Evolutionary conservation across 129 eudicot species (phyloP), one percentile per base, ranked within the genome.

Genomic region (Logfia minima): DNA sequence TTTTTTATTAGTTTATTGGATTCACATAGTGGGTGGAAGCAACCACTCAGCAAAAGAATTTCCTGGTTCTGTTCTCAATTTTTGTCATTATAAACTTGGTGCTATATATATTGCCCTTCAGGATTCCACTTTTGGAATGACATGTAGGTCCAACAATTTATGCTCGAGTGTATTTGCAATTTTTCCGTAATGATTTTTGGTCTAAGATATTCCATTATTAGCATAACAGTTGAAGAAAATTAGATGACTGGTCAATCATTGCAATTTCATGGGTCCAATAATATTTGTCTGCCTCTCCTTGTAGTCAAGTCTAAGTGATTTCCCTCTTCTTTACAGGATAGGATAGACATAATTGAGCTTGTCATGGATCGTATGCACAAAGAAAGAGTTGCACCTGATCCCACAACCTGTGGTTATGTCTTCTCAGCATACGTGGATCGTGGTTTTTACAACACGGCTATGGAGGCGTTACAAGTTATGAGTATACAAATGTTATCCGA

Each of bases 381-480:
- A 65, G 80, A 84, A 75, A 55, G 80, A 64, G 79, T 94, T 82
- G 84, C 63, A 66, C 96, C 96, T 0, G 94, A 91, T 77, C 76
- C 96, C 31, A 74, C 88, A 17, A 95, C 97, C 34, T 89, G 96
- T 18, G 59, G 83, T 39, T 72, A 70, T 68, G 96, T 95, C 18
- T 86, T 91, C 83, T 70, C 82, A 22, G 88, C 90, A 53, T 95
- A 91, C 39, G 88, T 79, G 29, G 66, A 82, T 17, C 68, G 63
- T n/a, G 86, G 87, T 28, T 83, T 71, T 72, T 43, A 78, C 76
- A 84, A 72, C 80, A 95, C 97, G 13, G 96, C 99, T 17, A 70
- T 91, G 83, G 97, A 95, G 81, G 97, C 99, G 4, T 67, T 95
- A 67, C 96, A 89, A 79, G 99, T 91, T 66, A 74, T 88, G 80